Evolutionary conservation across 2,329 filamentous ascomycete genomes (phyloP).

Genomic region (Pseudodiploospora longispora): DNA sequence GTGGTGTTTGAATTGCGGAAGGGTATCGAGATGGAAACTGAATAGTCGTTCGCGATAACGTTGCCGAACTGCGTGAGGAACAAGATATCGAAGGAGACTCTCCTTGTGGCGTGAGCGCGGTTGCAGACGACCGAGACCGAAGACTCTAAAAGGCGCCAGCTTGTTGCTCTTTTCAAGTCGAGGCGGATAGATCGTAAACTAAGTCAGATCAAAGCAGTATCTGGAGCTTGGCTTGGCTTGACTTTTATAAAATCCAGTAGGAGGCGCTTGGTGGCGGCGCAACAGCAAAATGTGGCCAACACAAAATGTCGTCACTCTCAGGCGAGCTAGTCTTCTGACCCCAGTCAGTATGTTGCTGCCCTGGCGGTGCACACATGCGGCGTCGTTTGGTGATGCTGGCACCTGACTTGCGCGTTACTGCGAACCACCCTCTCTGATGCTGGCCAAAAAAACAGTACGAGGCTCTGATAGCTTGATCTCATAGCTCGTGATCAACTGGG

Average conservation of each 20-base stretch:
- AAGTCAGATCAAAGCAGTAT: not conserved
- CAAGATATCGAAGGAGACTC: conserved; percentile 56
- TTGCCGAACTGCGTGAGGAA: conserved; percentile 54
- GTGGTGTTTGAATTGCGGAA: conserved; percentile 62
- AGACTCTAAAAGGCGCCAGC: conserved; percentile 37
- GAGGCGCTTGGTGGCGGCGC: conserved; percentile 1
- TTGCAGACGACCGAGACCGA: conserved; percentile 24
- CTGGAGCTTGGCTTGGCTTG: not conserved
- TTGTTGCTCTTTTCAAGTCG: conserved; percentile 16
- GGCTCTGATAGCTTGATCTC: not conserved
- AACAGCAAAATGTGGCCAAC: not conserved
- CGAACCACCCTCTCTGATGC: conserved; percentile 3
- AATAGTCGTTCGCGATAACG: conserved; percentile 59
- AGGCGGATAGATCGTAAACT: not conserved
- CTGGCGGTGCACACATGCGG: conserved; percentile 7
- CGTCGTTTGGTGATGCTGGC: conserved; percentile 6
- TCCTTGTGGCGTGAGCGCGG: conserved; percentile 34
- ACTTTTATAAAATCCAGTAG: conserved; percentile 4
- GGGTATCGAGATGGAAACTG: conserved; percentile 63
- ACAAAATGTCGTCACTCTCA: conserved; percentile 8
- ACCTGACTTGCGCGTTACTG: conserved; percentile 10
- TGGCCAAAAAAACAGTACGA: not conserved
- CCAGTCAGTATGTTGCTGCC: conserved; percentile 2
- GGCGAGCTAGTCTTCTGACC: conserved; percentile 24
- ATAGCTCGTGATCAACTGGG: conserved; percentile 5